These are phyloP conservation scores for Xanthoconium stramineum DNA, from an alignment of 768 basidiomycete genomes.

Conservation along the genomic window DNA sequence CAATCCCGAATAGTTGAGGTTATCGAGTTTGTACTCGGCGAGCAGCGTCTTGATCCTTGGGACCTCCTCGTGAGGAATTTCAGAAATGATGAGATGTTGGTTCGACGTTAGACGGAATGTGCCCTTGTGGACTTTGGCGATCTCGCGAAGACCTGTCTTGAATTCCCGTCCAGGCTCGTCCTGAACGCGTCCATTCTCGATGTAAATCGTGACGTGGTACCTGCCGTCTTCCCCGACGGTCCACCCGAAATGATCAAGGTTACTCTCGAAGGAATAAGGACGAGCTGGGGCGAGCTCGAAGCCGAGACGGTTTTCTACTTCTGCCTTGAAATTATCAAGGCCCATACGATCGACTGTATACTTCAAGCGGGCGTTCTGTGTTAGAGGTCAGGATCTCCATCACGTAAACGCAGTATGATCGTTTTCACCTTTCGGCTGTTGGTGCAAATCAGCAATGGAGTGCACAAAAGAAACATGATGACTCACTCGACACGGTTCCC, in stretches of 20 bases:
- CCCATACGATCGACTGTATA: conserved; percentile 98
- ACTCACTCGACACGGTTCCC: conserved; percentile 92
- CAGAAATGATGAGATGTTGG: conserved; percentile 88
- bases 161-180: conserved; percentile 88
- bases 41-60: conserved; percentile 75
- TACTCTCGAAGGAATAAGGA: conserved; percentile 78
- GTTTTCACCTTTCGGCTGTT: conserved; percentile 53
- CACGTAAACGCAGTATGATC: neutral
- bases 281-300: conserved; percentile 71
- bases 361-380: conserved; percentile 83
- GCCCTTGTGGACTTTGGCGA: conserved; percentile 93
- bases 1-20: conserved; percentile 72
- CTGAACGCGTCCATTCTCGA: conserved; percentile 97
- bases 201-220: conserved; percentile 90
- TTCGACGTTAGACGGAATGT: conserved; percentile 92
- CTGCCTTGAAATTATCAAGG: conserved; percentile 77
- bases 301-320: conserved; percentile 87
- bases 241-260: conserved; percentile 96
- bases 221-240: conserved; percentile 79
- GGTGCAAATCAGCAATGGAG: neutral
- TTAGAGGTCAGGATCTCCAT: conserved; percentile 11
- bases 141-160: conserved; percentile 90
- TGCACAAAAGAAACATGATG: neutral
- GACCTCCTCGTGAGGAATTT: conserved; percentile 71
- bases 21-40: conserved; percentile 85